Evolutionary conservation across 177 flowering plant genomes (phyloP), one percentile per base, ranked within the genome.

Genomic region (Telopea speciosissima): DNA sequence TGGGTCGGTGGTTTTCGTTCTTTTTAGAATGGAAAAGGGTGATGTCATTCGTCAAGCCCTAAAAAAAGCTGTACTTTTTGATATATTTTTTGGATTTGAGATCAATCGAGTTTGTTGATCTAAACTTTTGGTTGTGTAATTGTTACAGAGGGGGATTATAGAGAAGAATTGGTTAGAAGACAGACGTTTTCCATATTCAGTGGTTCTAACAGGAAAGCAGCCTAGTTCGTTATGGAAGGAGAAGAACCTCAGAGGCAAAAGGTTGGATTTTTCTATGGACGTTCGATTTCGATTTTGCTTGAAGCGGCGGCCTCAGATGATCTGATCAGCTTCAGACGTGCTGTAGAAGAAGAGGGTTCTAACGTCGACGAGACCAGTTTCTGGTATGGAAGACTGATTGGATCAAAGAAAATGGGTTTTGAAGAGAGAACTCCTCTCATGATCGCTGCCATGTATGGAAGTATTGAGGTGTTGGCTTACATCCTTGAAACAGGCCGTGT

Each of bases 331-430:
- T 90, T 94, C 76, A 79, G 69, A 44, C 62, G 31, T 8, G 83
- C 81, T 13, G 81, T 89, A 0, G 95, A 88, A 70, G 86, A 75
- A 71, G 82, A 74, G 60, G 90, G 89, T 49, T 64, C 59, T 16
- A 78, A 80, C 63, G 74, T 89, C 11, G 83, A 89, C 49, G 91
- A 86, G 72, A 66, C 83, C 17, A 77, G 89, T 63, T 75, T 82
- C 28, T 95, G 99, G 99, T 95, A 95, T 68, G 88, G 92, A 0
- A 83, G 96, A 59, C 70, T 76, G 62, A 68, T 84, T 52, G 96
- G 97, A 65, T 85, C 89, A 2, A 85, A 76, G 65, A 84, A 80
- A 79, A 89, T 88, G 94, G 90, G 87, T 24, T 82, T 77, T 54
- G 87, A 86, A 49, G 84, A 85, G 70, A 79, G 89, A 62, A 86